Evolutionary conservation across 192 early-diverging fungal species (phyloP), one percentile per base, ranked within the genome.

Genomic region (Coemansia guatemalensis): DNA sequence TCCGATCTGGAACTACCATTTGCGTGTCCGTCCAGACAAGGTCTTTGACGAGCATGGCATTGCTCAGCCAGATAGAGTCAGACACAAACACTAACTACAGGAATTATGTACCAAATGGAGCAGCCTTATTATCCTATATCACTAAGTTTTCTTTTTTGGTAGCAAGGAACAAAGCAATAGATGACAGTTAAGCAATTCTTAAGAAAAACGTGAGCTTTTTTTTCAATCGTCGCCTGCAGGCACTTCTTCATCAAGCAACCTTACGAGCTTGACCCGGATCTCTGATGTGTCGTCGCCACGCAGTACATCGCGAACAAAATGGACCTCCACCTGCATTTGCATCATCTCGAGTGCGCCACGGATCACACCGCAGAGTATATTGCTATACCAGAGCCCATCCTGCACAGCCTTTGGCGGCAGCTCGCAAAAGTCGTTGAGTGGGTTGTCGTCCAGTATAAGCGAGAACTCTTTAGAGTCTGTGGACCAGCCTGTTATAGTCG

Each of bases 331-430:
- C 65, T 96, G 94, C 88, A 99, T 88, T 72, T 93, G 90, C 29
- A 96, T 93, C 95, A 99, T 98, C 63, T 99, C 97, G 39, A 98
- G 80, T 8, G 95, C 91, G 4, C 95, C 97, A 17, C 97, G 85
- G 49, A 99, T 65, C 2, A 98, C 93, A 2, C 97, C 97, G 65
- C 93, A 95, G 32, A 96, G 79, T 23, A 98, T 87, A 64, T 99
- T 99, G 23, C 94, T 96, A 69, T 96, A 99, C 95, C 94, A 97
- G 60, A 99, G 78, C 21, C 89, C 93, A 12, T 83, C 84, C 59
- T 88, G 80, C 18, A 85, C 62, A 2, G 86, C 82, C 64, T 89
- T 89, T 22, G 91, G 88, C 11, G 97, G 97, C 53, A 99, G 83
- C 71, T 99, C 97, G 27, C 98, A 95, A 86, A 94, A 98, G 64